Base-by-base conservation (phyloP, 2,329 filamentous ascomycete species). In the Coniella lustricola region DNA sequence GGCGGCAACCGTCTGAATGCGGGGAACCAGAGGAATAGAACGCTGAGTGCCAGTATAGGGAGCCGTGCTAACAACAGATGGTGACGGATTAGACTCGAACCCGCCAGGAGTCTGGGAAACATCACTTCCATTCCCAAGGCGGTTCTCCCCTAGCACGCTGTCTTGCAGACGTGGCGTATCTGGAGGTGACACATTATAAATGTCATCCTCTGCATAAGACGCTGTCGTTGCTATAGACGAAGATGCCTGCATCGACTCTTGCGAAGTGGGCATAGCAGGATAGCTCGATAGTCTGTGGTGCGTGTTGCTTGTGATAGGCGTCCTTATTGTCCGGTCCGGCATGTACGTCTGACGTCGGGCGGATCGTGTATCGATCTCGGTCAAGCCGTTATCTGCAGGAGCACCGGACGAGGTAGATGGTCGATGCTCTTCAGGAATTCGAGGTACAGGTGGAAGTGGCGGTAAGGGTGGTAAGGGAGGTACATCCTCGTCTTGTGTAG, bases 171-270 rank as follows among this genome's bases (percentile, higher is more conserved):
- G 53, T 4, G 72, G 73, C 0, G 71, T 73, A 10, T 59, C 64
- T 2, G 69, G 72, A 1, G 73, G 72, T 2, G 72, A 73, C 4
- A 69, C 70, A 50, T 73, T 67, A 56, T 76, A 76, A 3, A 75
- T 58, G 21, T 74, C 64, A 3, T 71, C 68, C 9, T 56, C 60
- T 10, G 64, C 62, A 2, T 50, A 45, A 13, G 20, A 47, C 18
- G 51, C 37, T 21, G 34, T 22, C 12, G 21, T 25, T 22, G 8
- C 45, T 31, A 49, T 20, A 18, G 45, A 14, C 43, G n/a, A n/a
- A n/a, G n/a, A n/a, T n/a, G 46, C 12, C 22, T 54, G 21, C 10
- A 33, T 25, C 25, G 51, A 12, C 16, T 20, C 37, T 4, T 32
- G 54, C 39, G 55, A 53, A 54, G 13, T 52, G 46, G 43, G 59